A percentile compares a stretch with the other conserved stretches of the same genome.
Evolutionary conservation across 2,329 filamentous ascomycete species (phyloP).

Genomic region (Cladobotryum mycophilum): DNA sequence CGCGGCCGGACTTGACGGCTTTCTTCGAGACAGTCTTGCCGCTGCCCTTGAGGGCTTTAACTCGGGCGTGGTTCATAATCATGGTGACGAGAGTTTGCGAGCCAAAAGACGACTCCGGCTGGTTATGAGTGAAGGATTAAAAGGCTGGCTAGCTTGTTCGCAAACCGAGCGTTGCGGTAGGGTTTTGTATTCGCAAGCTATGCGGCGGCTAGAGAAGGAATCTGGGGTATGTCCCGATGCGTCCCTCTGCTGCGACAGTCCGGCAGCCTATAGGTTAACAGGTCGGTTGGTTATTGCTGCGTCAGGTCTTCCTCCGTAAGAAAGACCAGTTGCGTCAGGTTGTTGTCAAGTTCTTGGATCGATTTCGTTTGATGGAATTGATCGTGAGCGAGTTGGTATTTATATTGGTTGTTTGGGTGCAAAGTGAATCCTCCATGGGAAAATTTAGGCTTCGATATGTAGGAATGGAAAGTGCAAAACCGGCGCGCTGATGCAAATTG

Average conservation of each 20-base stretch:
- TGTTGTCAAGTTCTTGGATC: conserved; percentile 6
- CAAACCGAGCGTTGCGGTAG: no score
- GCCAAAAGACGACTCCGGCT: no score
- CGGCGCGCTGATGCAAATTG: background rate
- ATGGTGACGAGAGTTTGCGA: background rate
- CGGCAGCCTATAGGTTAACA: no score
- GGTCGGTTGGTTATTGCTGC: no score
- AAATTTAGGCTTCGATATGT: background rate
- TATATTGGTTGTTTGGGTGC: background rate
- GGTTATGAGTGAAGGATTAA: no score
- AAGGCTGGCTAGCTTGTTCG: no score
- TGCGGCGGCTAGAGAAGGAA: no score
- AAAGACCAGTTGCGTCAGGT: conserved; percentile 4
- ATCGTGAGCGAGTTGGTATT: conserved; percentile 1
- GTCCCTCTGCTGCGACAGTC: no score
- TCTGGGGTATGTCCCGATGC: no score
- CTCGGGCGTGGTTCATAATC: conserved; percentile 57
- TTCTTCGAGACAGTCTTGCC: conserved; percentile 68
- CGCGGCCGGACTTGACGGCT: conserved; percentile 51
- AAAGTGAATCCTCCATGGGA: conserved; percentile 13
- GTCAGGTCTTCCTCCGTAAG: background rate
- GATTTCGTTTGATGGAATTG: conserved; percentile 1
- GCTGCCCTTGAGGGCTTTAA: conserved; percentile 63
- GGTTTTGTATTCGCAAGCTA: no score
- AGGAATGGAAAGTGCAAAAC: background rate